Evolutionary conservation across 1,139 yeast genomes (phyloP), one percentile per base, ranked within the genome.

Genomic region (Diutina rugosa): DNA sequence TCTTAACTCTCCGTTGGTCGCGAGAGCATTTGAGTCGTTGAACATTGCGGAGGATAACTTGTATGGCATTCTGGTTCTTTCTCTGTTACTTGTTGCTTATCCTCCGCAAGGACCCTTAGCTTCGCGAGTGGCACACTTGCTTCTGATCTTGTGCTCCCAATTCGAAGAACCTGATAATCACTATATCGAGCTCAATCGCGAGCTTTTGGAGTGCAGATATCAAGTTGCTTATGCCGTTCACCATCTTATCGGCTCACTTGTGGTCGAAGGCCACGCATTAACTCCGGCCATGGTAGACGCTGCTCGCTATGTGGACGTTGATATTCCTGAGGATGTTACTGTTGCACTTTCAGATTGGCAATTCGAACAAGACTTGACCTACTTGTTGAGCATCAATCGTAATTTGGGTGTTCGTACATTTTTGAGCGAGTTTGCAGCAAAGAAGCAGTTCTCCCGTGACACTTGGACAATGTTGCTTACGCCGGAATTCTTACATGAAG

Each of bases 121-220:
- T 28, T 51, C 62, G 14, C 54, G 55, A 1, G 55, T 60, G 10
- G 55, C 63, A 7, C 61, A 64, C n/a, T 69, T 68, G 58, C 62
- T 73, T 26, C 58, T 61, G 54, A 56, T 56, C 7, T 62, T 82
- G 59, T 67, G 81, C 21, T 70, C 76, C 55, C 79, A 78, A 64
- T 74, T 82, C 56, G 79, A 79, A 62, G 82, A 81, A 60, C 67
- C 81, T 35, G 83, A 79, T 55, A 72, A 76, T 56, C 76, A 75
- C 59, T 79, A 79, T 61, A 63, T 76, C 49, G 73, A 71, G 48
- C 67, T 77, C 57, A 70, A 71, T 16, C 66, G 67, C 1, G 78
- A 77, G 18, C 65, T 79, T 49, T 52, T 55, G 6, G 61, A 61
- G 4, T 74, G 69, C 59, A 72, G 69, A 58, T 47, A 28, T 5